These are phyloP conservation scores for Microdochium nivale DNA, from an alignment of 2,329 filamentous ascomycete genomes.

Conservation along the genomic window DNA sequence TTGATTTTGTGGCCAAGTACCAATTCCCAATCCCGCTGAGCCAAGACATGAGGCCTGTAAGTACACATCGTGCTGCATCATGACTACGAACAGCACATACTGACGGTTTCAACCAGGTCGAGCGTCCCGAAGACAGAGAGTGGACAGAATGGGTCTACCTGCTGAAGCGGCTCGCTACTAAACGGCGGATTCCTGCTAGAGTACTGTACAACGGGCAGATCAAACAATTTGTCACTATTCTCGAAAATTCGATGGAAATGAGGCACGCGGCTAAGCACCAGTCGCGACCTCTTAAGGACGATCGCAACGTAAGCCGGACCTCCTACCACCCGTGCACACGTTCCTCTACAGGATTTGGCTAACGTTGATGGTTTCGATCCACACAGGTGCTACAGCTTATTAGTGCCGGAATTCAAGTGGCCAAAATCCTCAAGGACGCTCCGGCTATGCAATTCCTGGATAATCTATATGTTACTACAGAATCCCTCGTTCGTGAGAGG, in stretches of 20 bases:
- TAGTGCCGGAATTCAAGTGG: slow-evolving; percentile 78
- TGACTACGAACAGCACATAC: not conserved
- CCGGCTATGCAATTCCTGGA: slow-evolving; percentile 77
- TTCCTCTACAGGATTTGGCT: not conserved
- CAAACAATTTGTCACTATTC: slow-evolving; percentile 80
- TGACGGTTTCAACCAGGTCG: slow-evolving; percentile 26
- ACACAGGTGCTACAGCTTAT: slow-evolving; percentile 69
- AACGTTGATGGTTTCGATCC: not conserved
- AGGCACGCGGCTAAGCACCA: slow-evolving; percentile 78
- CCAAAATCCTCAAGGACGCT: slow-evolving; percentile 79
- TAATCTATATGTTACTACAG: slow-evolving; percentile 72
- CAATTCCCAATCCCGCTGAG: slow-evolving; percentile 83
- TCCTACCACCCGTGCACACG: not conserved
- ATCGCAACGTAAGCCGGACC: slow-evolving; percentile 47
- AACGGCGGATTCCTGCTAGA: slow-evolving; percentile 73
- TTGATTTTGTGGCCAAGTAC: slow-evolving; percentile 85
- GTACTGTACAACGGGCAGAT: slow-evolving; percentile 86
- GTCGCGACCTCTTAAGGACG: slow-evolving; percentile 75
- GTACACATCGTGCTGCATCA: slow-evolving; percentile 11
- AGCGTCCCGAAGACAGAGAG: slow-evolving; percentile 67
- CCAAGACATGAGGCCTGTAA: slow-evolving; percentile 64
- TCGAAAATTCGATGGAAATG: slow-evolving; percentile 86
- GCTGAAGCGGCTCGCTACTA: slow-evolving; percentile 76
- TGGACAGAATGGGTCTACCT: slow-evolving; percentile 93
- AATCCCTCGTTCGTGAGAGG: slow-evolving; percentile 68